These are phyloP conservation scores for Cercophora newfieldiana DNA, from an alignment of 495 filamentous ascomycete genomes.

Conservation along the genomic window DNA sequence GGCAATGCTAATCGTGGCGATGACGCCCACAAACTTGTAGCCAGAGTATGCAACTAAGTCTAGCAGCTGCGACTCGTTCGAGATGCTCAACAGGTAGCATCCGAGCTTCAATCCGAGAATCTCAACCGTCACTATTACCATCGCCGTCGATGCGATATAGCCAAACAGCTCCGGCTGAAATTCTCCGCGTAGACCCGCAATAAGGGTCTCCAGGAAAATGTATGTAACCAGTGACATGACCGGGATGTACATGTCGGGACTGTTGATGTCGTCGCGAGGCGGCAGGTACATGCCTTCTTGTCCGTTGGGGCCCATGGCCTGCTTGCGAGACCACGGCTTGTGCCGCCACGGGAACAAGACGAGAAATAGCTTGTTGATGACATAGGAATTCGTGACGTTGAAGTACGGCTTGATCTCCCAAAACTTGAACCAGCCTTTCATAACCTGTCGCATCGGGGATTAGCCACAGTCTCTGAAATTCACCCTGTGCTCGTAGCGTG, in stretches of 20 bases:
- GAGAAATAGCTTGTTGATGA: constrained; percentile 78
- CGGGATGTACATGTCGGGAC: constrained; percentile 99
- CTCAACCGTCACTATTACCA: constrained; percentile 80
- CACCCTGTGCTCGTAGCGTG: neutral
- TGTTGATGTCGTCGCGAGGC: constrained; percentile 95
- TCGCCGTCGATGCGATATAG: constrained; percentile 78
- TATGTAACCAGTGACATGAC: constrained; percentile 95
- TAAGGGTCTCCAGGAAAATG: constrained; percentile 83
- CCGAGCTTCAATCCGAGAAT: constrained; percentile 87
- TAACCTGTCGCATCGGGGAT: neutral
- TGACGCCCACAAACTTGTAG: constrained; percentile 98
- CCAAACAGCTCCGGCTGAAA: constrained; percentile 95
- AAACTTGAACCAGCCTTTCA: constrained; percentile 91
- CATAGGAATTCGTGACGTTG: constrained; percentile 91
- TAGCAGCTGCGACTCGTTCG: constrained; percentile 79
- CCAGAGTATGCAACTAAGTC: constrained; percentile 95
- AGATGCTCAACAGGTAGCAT: constrained; percentile 89
- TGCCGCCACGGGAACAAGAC: constrained; percentile 98
- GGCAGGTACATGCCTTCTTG: constrained; percentile 86
- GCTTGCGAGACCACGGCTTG: constrained; percentile 86
- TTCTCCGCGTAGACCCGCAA: constrained; percentile 86
- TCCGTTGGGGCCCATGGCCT: constrained; percentile 62
- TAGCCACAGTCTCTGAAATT: neutral
- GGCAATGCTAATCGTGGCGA: constrained; percentile 75
- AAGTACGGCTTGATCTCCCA: constrained; percentile 96